Conservation (phyloP, 2,329 filamentous ascomycete genomes). For the Colletotrichum melonis region DNA sequence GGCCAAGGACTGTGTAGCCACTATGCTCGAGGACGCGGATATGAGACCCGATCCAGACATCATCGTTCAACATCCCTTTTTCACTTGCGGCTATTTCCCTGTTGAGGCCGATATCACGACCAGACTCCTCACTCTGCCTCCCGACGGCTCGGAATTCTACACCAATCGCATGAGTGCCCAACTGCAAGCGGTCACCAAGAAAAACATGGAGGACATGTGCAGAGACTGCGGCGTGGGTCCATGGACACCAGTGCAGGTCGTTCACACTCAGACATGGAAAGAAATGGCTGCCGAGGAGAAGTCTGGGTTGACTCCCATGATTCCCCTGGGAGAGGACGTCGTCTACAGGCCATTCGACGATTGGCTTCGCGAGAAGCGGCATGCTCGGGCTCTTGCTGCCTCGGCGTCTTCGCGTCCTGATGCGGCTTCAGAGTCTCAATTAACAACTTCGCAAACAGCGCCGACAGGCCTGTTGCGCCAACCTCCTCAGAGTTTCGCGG, state of each 20-base stretch:
- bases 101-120: slow-evolving; percentile 67
- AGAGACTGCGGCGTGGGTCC: slow-evolving; percentile 69
- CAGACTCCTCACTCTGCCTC: slow-evolving; percentile 67
- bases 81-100: slow-evolving; percentile 81
- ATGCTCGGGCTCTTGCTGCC: slow-evolving; percentile 37
- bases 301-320: slow-evolving; percentile 71
- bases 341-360: slow-evolving; percentile 75
- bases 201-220: slow-evolving; percentile 68
- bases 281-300: slow-evolving; percentile 77
- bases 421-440: slow-evolving; percentile 47
- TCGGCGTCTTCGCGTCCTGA: slow-evolving; percentile 36
- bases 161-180: slow-evolving; percentile 56
- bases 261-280: slow-evolving; percentile 70
- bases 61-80: slow-evolving; percentile 85
- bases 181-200: slow-evolving; percentile 58
- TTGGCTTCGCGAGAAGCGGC: slow-evolving; percentile 65
- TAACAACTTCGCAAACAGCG: slow-evolving; percentile 45
- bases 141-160: slow-evolving; percentile 70
- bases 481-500: slow-evolving; percentile 73
- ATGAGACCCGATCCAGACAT: slow-evolving; percentile 79
- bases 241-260: slow-evolving; percentile 57
- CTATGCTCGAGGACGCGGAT: slow-evolving; percentile 80
- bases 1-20: slow-evolving; percentile 81
- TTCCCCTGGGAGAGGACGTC: slow-evolving; percentile 70
- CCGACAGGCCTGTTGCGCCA: slow-evolving; percentile 60